Conservation (phyloP, 2,329 filamentous ascomycete species). For the Aureobasidium sp. region DNA sequence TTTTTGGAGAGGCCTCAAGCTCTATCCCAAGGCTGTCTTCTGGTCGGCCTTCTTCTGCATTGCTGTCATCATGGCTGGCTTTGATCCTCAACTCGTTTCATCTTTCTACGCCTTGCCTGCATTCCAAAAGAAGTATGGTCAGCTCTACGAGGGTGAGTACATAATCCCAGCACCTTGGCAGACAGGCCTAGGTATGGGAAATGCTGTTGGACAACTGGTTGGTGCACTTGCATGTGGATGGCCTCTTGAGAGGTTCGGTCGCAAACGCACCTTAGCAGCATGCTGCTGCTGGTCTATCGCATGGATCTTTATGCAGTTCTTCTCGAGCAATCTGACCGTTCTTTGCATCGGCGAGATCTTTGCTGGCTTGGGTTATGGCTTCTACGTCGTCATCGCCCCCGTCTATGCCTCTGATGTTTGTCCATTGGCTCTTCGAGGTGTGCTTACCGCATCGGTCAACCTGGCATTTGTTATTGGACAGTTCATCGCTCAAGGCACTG, state of each 20-base stretch:
- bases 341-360: neutral
- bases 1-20: neutral
- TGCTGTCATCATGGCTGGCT: neutral
- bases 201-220: neutral
- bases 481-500: conserved; percentile 40
- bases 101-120: neutral
- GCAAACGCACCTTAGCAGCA: neutral
- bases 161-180: neutral
- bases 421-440: conserved; percentile 48
- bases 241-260: neutral
- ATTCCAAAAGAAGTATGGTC: neutral
- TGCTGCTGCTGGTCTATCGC: neutral
- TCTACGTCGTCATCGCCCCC: conserved; percentile 37
- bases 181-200: neutral
- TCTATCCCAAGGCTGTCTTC: neutral
- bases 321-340: neutral
- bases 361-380: neutral
- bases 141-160: neutral
- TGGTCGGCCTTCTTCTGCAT: neutral
- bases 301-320: conserved; percentile 4
- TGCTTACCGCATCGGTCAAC: conserved; percentile 52
- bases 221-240: neutral
- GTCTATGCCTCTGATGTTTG: conserved; percentile 62
- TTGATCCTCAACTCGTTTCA: neutral
- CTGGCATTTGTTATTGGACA: conserved; percentile 56